Evolutionary conservation across 805 yeast species (phyloP), one percentile per base, ranked within the genome.

Genomic region (Wickerhamiella sorbophila): DNA sequence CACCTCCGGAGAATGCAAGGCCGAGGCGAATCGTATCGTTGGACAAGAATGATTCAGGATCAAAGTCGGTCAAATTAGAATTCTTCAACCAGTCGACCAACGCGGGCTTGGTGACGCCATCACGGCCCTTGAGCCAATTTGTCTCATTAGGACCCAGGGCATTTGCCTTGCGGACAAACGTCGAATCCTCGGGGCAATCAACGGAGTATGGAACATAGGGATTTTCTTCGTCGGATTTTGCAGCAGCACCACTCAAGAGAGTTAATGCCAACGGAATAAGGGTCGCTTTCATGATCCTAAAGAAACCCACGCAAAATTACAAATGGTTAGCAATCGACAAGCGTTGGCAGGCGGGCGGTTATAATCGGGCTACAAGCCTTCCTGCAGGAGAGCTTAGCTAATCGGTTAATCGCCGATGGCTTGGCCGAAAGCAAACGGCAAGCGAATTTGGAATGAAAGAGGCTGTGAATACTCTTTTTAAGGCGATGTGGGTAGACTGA

Each of bases 1-100:
- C 95, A 55, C 95, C 95, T 36, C 95, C 95, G 14, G 83, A 70
- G 50, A 75, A 72, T 9, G 80, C 75, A 22, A 72, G 49, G 3
- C 75, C 86, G 34, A 79, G 63, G 38, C 68, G 65, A 43, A 71
- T 64, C 5, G 71, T 46, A 18, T 46, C 33, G 31, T 41, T 39
- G 39, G 33, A 38, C 26, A 49, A 9, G 40, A 42, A 66, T 8
- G 44, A 29, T 2, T 65, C 65, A 45, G 67, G 67, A 46, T 71
- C 68, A 45, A 74, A 69, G 45, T 67, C 74, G 10, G 62, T 54
- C 55, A 75, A 53, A 39, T 64, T 64, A 16, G 72, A 65, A 14
- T 65, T 60, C 32, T 60, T 56, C 38, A 74, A 60, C 52, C 69
- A 74, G n/a, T 58, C 57, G 24, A 59, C 55, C 44, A 74, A 57